Evolutionary conservation across 2,329 filamentous ascomycete species (phyloP).

Genomic region (Akanthomyces uredinophilus): DNA sequence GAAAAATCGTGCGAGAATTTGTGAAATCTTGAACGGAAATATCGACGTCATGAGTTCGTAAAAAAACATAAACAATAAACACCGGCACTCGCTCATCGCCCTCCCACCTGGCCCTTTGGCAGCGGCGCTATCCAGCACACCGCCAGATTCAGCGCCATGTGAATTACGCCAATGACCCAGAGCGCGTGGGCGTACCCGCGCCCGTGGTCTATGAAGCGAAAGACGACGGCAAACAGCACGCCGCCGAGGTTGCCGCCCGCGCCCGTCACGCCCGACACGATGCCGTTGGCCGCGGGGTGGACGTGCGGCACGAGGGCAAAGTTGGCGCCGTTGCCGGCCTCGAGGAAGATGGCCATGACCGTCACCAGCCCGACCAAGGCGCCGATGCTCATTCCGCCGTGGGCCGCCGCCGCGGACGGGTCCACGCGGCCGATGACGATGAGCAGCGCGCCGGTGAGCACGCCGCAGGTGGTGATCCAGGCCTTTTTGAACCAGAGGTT

Average conservation of each 20-base stretch:
- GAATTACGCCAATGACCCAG: conserved; percentile 78
- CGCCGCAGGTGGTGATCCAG: conserved; percentile 52
- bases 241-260: conserved; percentile 81
- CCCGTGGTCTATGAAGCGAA: conserved; percentile 67
- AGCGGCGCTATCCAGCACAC: conserved; percentile 53
- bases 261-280: conserved; percentile 71
- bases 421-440: conserved; percentile 61
- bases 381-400: conserved; percentile 26
- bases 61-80: neutral
- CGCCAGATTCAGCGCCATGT: conserved; percentile 62
- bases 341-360: conserved; percentile 74
- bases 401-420: conserved; percentile 50
- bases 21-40: neutral
- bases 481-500: conserved; percentile 32
- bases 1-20: neutral
- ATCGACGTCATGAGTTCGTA: neutral
- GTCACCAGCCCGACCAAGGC: conserved; percentile 74
- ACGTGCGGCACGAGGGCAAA: conserved; percentile 85
- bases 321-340: conserved; percentile 80
- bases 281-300: conserved; percentile 74
- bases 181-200: conserved; percentile 64
- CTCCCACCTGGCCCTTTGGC: conserved; percentile 40
- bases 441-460: conserved; percentile 53
- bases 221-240: conserved; percentile 71
- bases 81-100: conserved; percentile 14